Base-by-base conservation (phyloP, 345 rosid species). In the rapeseed (Brassica napus) region DNA sequence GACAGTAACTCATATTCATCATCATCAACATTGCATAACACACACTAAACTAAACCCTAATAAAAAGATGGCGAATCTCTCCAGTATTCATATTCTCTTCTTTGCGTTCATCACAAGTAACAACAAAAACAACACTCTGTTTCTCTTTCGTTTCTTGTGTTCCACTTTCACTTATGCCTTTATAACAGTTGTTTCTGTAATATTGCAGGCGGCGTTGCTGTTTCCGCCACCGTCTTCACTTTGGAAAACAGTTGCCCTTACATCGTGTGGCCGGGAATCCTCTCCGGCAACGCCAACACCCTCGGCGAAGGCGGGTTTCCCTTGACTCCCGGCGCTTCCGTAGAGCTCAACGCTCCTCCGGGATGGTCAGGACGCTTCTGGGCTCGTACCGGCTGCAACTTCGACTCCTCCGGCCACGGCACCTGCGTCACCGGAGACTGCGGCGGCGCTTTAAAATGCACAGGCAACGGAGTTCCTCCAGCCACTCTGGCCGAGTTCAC, bases 331-430 rank as follows among this genome's bases (percentile, higher is more conserved):
- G 88, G 89, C 12, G 74, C 85, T 3, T 87, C 91, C 8, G 70
- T 80, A 77, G 85, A 84, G 67, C 68, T 92, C 76, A 82, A 82
- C 1, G 92, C 93, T 49, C 97, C 97, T 9, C 75, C 78, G 0
- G 85, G 89, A 62, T 94, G 98, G 98, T 92, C 98, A 0, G 98
- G 97, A 55, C 86, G 98, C 1, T 85, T 94, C 80, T 92, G 98
- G 98, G 93, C 82, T 5, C 85, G 98, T 71, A 94, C 95, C 0
- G 94, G 91, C 73, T 94, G 97, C 87, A 79, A 62, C 30, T 92
- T 92, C 63, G 97, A 91, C 70, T 71, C 69, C 3, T 75, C 88
- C 16, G 98, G 97, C 1, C 59, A 5, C 3, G 98, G 97, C 0
- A 86, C 70, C 61, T 94, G 97, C 79, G 63, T 71, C 65, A 92